These are phyloP conservation scores for Coriolopsis trogii DNA, from an alignment of 1,284 basidiomycete genomes.

Conservation along the genomic window DNA sequence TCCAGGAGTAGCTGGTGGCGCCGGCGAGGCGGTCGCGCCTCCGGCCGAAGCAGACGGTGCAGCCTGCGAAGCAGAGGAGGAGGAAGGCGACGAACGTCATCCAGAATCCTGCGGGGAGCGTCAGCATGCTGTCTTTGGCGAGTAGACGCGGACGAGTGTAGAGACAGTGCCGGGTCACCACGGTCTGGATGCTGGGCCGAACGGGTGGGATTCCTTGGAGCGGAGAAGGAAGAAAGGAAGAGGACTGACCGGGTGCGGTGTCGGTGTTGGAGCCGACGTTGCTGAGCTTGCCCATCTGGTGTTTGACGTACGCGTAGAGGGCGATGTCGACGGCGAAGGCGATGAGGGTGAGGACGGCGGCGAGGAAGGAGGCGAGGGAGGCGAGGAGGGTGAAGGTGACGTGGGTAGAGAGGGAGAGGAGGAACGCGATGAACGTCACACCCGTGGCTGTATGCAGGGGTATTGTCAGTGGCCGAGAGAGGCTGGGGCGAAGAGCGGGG, in stretches of 20 bases:
- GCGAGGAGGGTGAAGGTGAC: constrained; percentile 59
- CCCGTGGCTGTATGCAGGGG: constrained; percentile 52
- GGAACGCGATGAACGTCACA: constrained; percentile 63
- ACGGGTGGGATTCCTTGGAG: no score
- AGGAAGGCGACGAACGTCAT: constrained; percentile 70
- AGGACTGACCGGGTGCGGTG: constrained; percentile 58
- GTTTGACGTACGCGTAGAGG: constrained; percentile 63
- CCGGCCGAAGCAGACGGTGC: constrained; percentile 71
- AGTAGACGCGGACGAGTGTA: no score
- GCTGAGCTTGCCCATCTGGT: constrained; percentile 52
- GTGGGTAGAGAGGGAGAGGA: constrained; percentile 65
- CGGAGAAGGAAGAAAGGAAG: neutral
- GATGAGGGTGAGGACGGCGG: constrained; percentile 63
- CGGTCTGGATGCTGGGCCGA: no score
- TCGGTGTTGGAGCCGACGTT: constrained; percentile 47
- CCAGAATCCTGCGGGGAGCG: constrained; percentile 62
- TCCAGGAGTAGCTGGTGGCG: constrained; percentile 32
- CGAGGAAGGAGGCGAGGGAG: constrained; percentile 66
- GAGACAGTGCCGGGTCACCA: neutral
- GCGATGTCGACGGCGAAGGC: constrained; percentile 77
- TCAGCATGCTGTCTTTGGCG: constrained; percentile 4
- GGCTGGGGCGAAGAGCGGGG: neutral
- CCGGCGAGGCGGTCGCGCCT: constrained; percentile 39
- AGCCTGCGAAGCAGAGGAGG: constrained; percentile 62
- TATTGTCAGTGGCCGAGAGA: neutral